Base-by-base conservation (phyloP, 352 stramenopile genomes). In the Pythium insidiosum region DNA sequence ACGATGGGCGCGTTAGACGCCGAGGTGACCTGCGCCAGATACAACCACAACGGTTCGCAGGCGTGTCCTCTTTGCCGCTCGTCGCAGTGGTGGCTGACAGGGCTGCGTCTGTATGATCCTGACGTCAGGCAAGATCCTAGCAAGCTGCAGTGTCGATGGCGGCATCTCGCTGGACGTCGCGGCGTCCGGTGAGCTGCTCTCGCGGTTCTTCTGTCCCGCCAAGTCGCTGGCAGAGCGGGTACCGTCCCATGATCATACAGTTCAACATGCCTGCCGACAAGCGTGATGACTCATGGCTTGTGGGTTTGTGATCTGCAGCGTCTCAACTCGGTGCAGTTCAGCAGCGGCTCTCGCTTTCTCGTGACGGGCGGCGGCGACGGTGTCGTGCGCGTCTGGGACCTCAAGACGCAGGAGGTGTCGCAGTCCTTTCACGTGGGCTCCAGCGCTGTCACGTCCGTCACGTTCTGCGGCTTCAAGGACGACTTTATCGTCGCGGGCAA, bases 401-500 rank as follows among this genome's bases (percentile, higher is more conserved):
- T 89, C 18, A 89, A 89, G 46, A 81, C 71, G 4, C 76, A 87
- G 34, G 66, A 87, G 36, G 47, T 85, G 25, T 77, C 66, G 28
- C 73, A 89, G 50, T 66, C 51, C 16, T 87, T 84, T 47, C 70
- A 51, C 37, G 64, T 82, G 43, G 79, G 73, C 42, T 59, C 72
- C 11, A 89, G 69, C 29, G 52, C 66, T 18, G 62, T 89, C 51
- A 81, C 66, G 3, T 80, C 59, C 6, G 68, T 88, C 19, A 54
- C 66, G 0, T 88, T 88, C 38, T 79, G 66, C 28, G 76, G 76
- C 15, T 79, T 81, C 55, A 85, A 83, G 42, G 73, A 88, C 49
- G 76, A 88, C 31, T 68, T 68, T 28, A 64, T 86, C 18, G 67
- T 84, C n/a, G 71, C 66, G 13, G 75, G 75, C n/a, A 84, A 61